A percentile compares a stretch with the other conserved stretches of the same genome.
Conservation (phyloP, 805 yeast genomes). For the Sugiyamaella lignohabitans region DNA sequence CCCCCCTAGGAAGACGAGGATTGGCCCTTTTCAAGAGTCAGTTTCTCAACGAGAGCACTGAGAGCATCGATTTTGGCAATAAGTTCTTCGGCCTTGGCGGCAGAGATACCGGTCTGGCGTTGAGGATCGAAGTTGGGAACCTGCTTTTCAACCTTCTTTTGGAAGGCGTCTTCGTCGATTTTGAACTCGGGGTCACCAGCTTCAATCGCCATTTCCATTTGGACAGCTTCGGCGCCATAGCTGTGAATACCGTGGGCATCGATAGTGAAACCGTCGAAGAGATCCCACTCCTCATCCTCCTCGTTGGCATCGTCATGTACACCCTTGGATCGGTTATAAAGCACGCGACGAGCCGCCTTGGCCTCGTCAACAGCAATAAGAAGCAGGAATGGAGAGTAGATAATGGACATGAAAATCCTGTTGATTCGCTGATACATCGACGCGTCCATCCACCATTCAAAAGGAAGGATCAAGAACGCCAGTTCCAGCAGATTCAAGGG, state of each 20-base stretch:
- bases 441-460: slow-evolving; percentile 34
- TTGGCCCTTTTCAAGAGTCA: background rate
- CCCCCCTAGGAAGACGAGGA: background rate
- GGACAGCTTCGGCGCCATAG: slow-evolving; percentile 29
- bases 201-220: slow-evolving; percentile 47
- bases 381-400: slow-evolving; percentile 62
- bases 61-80: slow-evolving; percentile 17
- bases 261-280: slow-evolving; percentile 62
- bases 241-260: slow-evolving; percentile 36
- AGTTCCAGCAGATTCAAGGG: slow-evolving; percentile 75
- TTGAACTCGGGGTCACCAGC: slow-evolving; percentile 66
- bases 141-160: slow-evolving; percentile 39
- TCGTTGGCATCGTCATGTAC: slow-evolving; percentile 76
- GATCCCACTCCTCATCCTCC: slow-evolving; percentile 71
- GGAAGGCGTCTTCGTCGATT: slow-evolving; percentile 47
- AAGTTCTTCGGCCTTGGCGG: slow-evolving; percentile 8
- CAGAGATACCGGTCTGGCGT: slow-evolving; percentile 1
- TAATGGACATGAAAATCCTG: slow-evolving; percentile 51
- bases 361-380: slow-evolving; percentile 61
- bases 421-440: slow-evolving; percentile 39
- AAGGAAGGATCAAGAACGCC: slow-evolving; percentile 41
- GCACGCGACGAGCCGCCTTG: slow-evolving; percentile 59
- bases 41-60: slow-evolving; percentile 3
- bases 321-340: slow-evolving; percentile 58
- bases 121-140: slow-evolving; percentile 50